Evolutionary conservation across 2,329 filamentous ascomycete genomes (phyloP), one percentile per base, ranked within the genome.

Genomic region (Fusarium sarcochroum): DNA sequence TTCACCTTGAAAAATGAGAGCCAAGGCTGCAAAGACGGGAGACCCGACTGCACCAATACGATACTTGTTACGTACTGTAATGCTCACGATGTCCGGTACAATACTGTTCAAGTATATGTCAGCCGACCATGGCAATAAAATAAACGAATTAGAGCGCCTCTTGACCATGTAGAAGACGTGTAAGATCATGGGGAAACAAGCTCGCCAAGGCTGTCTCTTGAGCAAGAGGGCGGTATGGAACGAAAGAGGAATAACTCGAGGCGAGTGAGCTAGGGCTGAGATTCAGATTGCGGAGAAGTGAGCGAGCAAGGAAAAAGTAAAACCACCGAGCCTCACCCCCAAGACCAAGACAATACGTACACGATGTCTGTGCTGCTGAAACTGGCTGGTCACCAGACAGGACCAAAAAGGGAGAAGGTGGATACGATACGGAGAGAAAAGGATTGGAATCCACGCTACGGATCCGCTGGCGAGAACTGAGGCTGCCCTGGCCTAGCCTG

Each of bases 271-370:
- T 68, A 69, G 61, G 60, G 65, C 60, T 68, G 51, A 68, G 51
- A 54, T 69, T 32, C 51, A 63, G 53, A 63, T 66, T 69, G 66
- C 45, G 66, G 66, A 69, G 65, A 64, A 56, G 17, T 37, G 40
- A 27, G 34, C 61, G 25, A 58, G 49, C 30, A 53, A 30, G 44
- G 41, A 47, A 46, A 55, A 55, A 68, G 34, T 13, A 55, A 53
- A 50, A 54, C 32, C 48, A 53, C 45, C 45, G 37, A 64, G 58
- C 58, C 48, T 68, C 52, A 54, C 63, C 52, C 53, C 58, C 21
- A 58, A 67, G 48, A 15, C 15, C 25, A 32, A 49, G 57, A 65
- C 58, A 30, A 30, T 9, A 50, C 64, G 13, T 9, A 50, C 64
- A 40, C 37, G 47, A 44, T 47, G 62, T 70, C 62, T 55, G 49